phyloP scores from a whole-genome alignment of 2,329 filamentous ascomycete genomes.

The Atkinsonella hypoxylon region DNA sequence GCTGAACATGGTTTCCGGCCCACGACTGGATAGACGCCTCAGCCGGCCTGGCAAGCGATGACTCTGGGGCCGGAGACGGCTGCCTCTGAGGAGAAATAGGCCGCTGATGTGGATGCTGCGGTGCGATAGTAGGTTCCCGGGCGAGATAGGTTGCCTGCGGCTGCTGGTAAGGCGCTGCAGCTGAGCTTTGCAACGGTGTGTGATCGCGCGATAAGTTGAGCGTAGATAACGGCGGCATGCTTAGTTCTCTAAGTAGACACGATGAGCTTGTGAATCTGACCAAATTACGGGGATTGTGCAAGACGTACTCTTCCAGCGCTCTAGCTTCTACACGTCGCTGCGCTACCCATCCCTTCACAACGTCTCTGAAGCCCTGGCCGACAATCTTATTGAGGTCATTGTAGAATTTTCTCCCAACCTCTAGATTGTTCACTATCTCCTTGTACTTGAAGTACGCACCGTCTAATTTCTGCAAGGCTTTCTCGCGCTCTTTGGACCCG shows the following conservation, averaged over 20 bases:
- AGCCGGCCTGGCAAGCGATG: conserved; percentile 17
- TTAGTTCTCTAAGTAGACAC: conserved; percentile 29
- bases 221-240: conserved; percentile 37
- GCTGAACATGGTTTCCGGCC: conserved; percentile 45
- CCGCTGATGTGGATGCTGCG: neutral
- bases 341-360: conserved; percentile 66
- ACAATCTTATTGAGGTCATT: conserved; percentile 89
- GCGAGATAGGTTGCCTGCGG: conserved; percentile 10
- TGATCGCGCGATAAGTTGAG: conserved; percentile 26
- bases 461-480: conserved; percentile 76
- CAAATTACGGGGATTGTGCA: too few species aligned
- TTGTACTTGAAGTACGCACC: conserved; percentile 94
- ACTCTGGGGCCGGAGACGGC: conserved; percentile 14
- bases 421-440: conserved; percentile 84
- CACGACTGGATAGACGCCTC: conserved; percentile 49
- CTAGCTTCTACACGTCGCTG: conserved; percentile 71
- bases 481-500: conserved; percentile 62
- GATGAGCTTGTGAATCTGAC: neutral
- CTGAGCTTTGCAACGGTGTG: conserved; percentile 2
- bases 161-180: conserved; percentile 7
- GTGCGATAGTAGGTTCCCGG: conserved; percentile 3
- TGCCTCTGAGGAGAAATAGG: conserved; percentile 7
- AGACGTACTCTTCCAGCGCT: conserved; percentile 58
- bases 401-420: conserved; percentile 90
- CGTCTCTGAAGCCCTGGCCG: conserved; percentile 63